phyloP scores from a whole-genome alignment of 2,329 filamentous ascomycete genomes.

The Incumbomyces lentus region DNA sequence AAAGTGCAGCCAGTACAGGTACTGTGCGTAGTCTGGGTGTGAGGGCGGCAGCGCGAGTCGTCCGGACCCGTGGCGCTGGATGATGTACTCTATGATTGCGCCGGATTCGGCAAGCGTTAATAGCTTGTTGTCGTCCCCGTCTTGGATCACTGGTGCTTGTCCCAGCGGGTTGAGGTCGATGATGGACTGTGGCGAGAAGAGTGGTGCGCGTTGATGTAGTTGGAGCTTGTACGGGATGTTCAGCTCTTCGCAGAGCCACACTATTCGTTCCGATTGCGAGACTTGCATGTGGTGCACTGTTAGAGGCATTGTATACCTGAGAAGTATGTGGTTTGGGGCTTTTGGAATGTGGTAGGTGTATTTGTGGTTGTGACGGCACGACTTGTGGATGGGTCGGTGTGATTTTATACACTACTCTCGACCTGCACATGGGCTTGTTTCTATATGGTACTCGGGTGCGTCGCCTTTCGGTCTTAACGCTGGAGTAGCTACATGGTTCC shows the following conservation, averaged over 20 bases:
- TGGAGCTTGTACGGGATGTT: slow-evolving; percentile 43
- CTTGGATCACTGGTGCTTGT: slow-evolving; percentile 51
- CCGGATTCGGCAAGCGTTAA: slow-evolving; percentile 49
- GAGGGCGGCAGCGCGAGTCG: slow-evolving; percentile 37
- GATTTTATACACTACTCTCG: too few species aligned
- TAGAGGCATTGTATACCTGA: too few species aligned
- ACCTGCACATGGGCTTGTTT: too few species aligned
- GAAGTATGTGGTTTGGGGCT: too few species aligned
- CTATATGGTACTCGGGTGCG: too few species aligned
- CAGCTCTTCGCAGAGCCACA: slow-evolving; percentile 58
- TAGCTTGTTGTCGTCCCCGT: slow-evolving; percentile 25
- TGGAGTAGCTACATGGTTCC: too few species aligned
- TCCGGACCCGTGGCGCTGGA: slow-evolving; percentile 42
- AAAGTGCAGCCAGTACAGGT: slow-evolving; percentile 57
- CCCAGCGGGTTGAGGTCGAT: slow-evolving; percentile 42
- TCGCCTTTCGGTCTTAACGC: too few species aligned
- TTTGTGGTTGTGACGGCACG: too few species aligned
- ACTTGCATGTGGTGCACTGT: slow-evolving; percentile 44
- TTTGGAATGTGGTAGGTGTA: too few species aligned
- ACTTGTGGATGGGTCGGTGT: too few species aligned
- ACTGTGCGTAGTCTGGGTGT: slow-evolving; percentile 46
- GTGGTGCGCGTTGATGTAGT: slow-evolving; percentile 38
- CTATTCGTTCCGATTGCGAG: slow-evolving; percentile 54
- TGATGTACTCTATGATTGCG: slow-evolving; percentile 54
- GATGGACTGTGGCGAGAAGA: slow-evolving; percentile 30